Base-by-base conservation (phyloP, 768 basidiomycete species). In the Suillus sp. region DNA sequence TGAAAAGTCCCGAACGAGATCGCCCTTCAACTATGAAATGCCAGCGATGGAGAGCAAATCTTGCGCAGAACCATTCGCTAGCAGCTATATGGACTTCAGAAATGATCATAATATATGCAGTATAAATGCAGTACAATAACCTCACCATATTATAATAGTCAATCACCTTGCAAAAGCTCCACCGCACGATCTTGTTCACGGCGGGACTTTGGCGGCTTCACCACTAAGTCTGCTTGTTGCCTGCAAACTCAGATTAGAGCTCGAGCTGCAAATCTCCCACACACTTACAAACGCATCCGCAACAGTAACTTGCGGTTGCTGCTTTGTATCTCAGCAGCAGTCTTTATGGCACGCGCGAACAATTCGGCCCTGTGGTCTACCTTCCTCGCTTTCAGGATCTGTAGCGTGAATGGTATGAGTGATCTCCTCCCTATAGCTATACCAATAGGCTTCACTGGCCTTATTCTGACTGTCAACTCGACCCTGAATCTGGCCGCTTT, bases 401-500 rank as follows among this genome's bases (percentile, higher is more conserved):
- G 67, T 18, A 37, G 38, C 55, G 35, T 61, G 9, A 10, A 40
- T 20, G 9, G 20, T 30, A 9, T 57, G 10, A 57, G 25, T 27
- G 5, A 40, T 57, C 2, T 48, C 47, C 10, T 27, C 25, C 18
- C 2, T 6, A 40, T 11, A 57, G 7, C 25, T 7, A 25, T 20
- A 18, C 18, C 25, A 16, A 40, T 1, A 57, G 27, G 1, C 7
- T 4, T 38, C 11, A 67, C 75, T 47, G 55, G 90, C 93, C 83
- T 93, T 94, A 76, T 95, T 93, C 74, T 91, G 90, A 69, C 92
- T 90, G 72, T 98, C 95, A 20, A 97, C 88, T 11, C 93, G 82
- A 3, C 87, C 95, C 68, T 90, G 84, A 65, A 98, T 92, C 54
- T 85, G 81, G 1, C 92, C 91, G 1, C 80, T 78, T 72, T 90